Conservation (phyloP, 1,139 yeast genomes). For the Taphrina deformans region DNA sequence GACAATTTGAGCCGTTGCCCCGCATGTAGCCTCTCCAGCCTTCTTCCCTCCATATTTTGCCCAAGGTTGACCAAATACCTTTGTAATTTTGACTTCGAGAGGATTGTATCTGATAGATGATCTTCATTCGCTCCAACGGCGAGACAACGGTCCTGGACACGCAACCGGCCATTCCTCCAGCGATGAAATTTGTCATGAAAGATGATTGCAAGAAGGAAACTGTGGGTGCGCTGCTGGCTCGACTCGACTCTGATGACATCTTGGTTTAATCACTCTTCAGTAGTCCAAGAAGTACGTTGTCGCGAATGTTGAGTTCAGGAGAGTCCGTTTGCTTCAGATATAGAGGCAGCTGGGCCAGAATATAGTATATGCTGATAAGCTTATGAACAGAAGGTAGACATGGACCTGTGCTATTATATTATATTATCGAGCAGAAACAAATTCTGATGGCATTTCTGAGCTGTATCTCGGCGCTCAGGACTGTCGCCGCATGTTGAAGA, state of each 20-base stretch:
- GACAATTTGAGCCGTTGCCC: slow-evolving; percentile 87
- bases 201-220: neutral
- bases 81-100: slow-evolving; percentile 60
- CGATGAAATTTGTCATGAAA: slow-evolving; percentile 49
- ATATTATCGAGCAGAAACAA: too few relatives aligned
- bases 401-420: too few relatives aligned
- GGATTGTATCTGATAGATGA: slow-evolving; percentile 84
- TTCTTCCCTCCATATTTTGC: slow-evolving; percentile 81
- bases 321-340: too few relatives aligned
- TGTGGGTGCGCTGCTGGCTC: neutral
- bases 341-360: too few relatives aligned
- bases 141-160: slow-evolving; percentile 89
- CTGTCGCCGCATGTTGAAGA: too few relatives aligned
- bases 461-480: too few relatives aligned
- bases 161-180: slow-evolving; percentile 88
- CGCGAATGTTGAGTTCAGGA: too few relatives aligned
- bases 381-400: too few relatives aligned
- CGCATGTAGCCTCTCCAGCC: slow-evolving; percentile 85
- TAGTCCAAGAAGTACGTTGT: too few relatives aligned
- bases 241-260: neutral
- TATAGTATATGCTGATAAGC: too few relatives aligned
- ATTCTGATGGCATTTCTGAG: too few relatives aligned
- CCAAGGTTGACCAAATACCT: slow-evolving; percentile 75
- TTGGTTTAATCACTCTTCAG: neutral
- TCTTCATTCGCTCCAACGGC: slow-evolving; percentile 93